Evolutionary conservation across 352 stramenopile species (phyloP).

Genomic region (Phytopythium vexans): DNA sequence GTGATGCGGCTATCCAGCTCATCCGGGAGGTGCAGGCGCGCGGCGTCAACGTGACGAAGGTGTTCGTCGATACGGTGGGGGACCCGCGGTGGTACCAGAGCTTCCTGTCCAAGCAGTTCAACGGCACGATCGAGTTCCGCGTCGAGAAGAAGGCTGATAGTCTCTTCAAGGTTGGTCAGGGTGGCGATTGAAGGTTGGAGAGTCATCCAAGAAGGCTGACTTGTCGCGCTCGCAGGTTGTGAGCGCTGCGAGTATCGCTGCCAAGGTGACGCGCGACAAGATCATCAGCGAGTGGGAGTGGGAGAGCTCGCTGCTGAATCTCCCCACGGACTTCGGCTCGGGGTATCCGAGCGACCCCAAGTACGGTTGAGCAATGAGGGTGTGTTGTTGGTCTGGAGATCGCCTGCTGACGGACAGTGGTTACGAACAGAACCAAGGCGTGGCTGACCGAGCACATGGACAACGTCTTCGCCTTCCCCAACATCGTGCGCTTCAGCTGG

Average conservation of each 20-base stretch:
- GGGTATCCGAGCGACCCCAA: conserved; percentile 93
- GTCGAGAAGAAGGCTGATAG: conserved; percentile 97
- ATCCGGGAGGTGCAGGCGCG: conserved; percentile 88
- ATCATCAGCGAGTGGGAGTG: conserved; percentile 90
- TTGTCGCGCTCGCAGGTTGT: conserved; percentile 51
- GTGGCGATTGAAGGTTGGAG: not conserved
- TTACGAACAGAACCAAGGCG: conserved; percentile 50
- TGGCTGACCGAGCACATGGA: conserved; percentile 89
- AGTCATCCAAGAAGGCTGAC: not conserved
- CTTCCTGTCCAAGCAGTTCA: conserved; percentile 90
- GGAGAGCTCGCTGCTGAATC: conserved; percentile 62
- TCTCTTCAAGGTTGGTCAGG: conserved; percentile 86
- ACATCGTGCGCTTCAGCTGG: conserved; percentile 93
- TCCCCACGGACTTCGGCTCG: conserved; percentile 77
- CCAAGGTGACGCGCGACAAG: conserved; percentile 92
- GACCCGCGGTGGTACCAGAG: conserved; percentile 89
- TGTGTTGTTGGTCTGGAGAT: conserved; percentile 3
- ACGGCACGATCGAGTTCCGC: conserved; percentile 88
- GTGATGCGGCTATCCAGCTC: conserved; percentile 91
- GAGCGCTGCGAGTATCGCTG: conserved; percentile 90
- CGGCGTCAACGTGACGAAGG: conserved; percentile 83
- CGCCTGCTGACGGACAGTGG: conserved; percentile 1
- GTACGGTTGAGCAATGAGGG: conserved; percentile 26
- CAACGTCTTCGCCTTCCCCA: conserved; percentile 88
- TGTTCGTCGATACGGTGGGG: conserved; percentile 95